Base-by-base conservation (phyloP, 192 early-diverging fungal species). In the Coemansia sp. region DNA sequence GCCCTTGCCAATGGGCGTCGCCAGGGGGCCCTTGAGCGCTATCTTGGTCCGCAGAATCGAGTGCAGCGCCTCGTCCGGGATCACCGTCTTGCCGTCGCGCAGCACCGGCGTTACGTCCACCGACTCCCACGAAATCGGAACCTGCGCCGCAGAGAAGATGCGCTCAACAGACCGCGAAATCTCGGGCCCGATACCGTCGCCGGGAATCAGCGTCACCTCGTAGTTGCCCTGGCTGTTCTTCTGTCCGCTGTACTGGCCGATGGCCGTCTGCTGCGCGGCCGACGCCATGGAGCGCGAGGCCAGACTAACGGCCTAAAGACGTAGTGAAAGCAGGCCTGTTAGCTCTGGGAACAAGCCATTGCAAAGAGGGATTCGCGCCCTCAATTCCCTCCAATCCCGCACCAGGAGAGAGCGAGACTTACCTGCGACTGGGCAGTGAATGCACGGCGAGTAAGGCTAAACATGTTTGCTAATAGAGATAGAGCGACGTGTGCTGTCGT, bases 141-240 rank as follows among this genome's bases (percentile, higher is more conserved):
- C 90, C 73, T 90, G 89, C 68, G 95, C 93, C 19, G 95, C 97
- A 65, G 85, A 78, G 77, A 95, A 99, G 77, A 99, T 96, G 40
- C 89, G 80, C 84, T 93, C 89, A 41, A 99, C 97, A 17, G 93
- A 94, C 59, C 86, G 78, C 40, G 96, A 95, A 64, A 99, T 99
- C 83, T 99, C 97, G 3, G 97, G 97, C 36, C 97, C 97, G 64
- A 99, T 99, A 61, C 97, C 97, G 80, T 98, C 97, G 62, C 97
- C 97, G 17, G 97, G 96, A 67, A 99, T 98, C 64, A 99, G 81
- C 54, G 96, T 96, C 58, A 98, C 96, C 53, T 78, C 82, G 84
- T 91, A 93, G 87, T 92, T 93, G 63, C 92, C 92, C 83, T 88
- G 64, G 72, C 61, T 58, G 71, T 82, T 82, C 67, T 73, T 76